Evolutionary conservation across 2,329 filamentous ascomycete genomes (phyloP), one percentile per base, ranked within the genome.

Genomic region (Cordyceps militaris): DNA sequence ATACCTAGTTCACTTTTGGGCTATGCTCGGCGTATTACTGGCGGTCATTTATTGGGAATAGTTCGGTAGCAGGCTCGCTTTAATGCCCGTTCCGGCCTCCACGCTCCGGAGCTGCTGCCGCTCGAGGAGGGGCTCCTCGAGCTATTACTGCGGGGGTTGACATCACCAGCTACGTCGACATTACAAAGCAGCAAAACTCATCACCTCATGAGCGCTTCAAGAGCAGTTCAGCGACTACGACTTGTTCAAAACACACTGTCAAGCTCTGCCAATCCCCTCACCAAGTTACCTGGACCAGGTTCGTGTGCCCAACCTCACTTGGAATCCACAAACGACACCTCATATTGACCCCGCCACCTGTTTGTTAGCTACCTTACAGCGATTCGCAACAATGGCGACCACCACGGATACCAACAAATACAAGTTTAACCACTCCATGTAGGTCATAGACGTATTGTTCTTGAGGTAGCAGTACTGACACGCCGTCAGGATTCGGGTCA

Each of bases 401-500:
- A 82, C 84, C 3, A 95, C 92, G 0, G 84, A 97, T 62, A 76
- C 81, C 1, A 79, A 77, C 63, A 89, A 82, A 61, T 97, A 97
- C 76, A 89, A 94, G 73, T 79, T 87, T 71, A 93, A 94, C 74
- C 89, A 94, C 78, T 88, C 89, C 58, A 97, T 97, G 93, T 84
- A 69, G 69, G 79, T 34, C n/a, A 21, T n/a, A 4, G 16, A 13
- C 6, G 14, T 34, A 4, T 10, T 34, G 5, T 13, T 13, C 23
- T 3, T 23, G 28, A 3, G 30, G 23, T 9, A n/a, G 14, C 24
- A 6, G 56, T 47, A 61, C 55, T 67, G 32, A 63, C 53, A 7
- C 58, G 56, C 28, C 53, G 4, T 9, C 62, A 94, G 90, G 90
- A 79, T 96, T 70, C 88, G 93, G 72, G 88, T 97, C 69, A 97